These are phyloP conservation scores for Penicillium sp. DNA, from an alignment of 2,329 filamentous ascomycete genomes.

Conservation along the genomic window DNA sequence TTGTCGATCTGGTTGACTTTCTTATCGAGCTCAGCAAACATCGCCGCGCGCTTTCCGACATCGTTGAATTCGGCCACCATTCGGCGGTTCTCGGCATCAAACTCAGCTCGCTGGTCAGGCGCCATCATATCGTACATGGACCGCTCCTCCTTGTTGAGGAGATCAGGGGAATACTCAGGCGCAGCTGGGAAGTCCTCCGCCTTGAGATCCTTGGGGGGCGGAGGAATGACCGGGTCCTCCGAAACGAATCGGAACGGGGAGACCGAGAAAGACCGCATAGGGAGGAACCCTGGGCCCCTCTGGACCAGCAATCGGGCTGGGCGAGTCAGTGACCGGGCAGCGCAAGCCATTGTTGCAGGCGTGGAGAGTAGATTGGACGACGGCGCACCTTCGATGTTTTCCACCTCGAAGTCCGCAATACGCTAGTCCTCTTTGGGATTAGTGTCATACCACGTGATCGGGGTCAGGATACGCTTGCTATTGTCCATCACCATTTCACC, in stretches of 20 bases:
- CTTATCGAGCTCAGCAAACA: conserved; percentile 34
- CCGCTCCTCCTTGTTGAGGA: conserved; percentile 33
- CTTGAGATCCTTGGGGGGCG: conserved; percentile 27
- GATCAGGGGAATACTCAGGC: conserved; percentile 39
- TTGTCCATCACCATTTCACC: background rate
- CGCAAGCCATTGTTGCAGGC: conserved; percentile 39
- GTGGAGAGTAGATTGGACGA: conserved; percentile 12
- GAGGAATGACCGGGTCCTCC: conserved; percentile 34
- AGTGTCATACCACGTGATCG: conserved; percentile 5
- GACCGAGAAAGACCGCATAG: conserved; percentile 35
- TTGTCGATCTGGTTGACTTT: conserved; percentile 33
- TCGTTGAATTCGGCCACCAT: conserved; percentile 42
- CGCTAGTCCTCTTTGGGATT: conserved; percentile 24
- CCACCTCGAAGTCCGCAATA: conserved; percentile 12
- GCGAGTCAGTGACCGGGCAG: conserved; percentile 39
- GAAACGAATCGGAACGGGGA: conserved; percentile 33
- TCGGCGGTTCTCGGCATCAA: conserved; percentile 36
- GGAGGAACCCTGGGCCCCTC: conserved; percentile 27
- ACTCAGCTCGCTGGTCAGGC: conserved; percentile 36
- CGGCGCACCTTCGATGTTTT: conserved; percentile 21
- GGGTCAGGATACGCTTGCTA: background rate
- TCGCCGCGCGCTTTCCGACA: conserved; percentile 26
- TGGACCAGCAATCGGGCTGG: conserved; percentile 33
- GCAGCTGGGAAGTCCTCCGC: conserved; percentile 30
- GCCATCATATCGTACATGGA: conserved; percentile 41